Evolutionary conservation across 768 basidiomycete genomes (phyloP).

Genomic region (Mycena leptocephala): DNA sequence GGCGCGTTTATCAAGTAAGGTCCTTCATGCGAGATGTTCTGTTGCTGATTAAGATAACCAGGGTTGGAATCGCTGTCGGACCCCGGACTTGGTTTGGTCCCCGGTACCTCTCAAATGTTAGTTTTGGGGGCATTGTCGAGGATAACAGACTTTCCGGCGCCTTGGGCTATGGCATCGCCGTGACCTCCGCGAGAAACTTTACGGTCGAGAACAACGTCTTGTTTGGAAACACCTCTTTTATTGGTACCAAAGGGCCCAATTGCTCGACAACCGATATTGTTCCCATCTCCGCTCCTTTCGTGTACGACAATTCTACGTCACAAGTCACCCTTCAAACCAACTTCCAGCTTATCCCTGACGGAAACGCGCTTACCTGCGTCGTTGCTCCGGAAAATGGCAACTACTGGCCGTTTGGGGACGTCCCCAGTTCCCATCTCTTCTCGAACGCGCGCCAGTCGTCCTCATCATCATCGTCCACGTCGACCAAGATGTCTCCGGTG

Average conservation of each 20-base stretch:
- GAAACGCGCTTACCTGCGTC: constrained; percentile 76
- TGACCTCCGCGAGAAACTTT: constrained; percentile 77
- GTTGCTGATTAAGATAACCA: constrained; percentile 42
- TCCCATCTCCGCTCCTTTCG: constrained; percentile 73
- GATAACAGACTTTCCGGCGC: constrained; percentile 77
- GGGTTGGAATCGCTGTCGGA: constrained; percentile 88
- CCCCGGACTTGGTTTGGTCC: constrained; percentile 84
- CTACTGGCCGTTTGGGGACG: constrained; percentile 81
- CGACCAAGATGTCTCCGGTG: constrained; percentile 50
- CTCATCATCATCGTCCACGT: constrained; percentile 10
- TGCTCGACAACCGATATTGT: constrained; percentile 67
- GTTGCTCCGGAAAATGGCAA: constrained; percentile 77
- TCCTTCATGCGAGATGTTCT: neutral
- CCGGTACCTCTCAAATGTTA: constrained; percentile 65
- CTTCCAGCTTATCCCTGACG: constrained; percentile 69
- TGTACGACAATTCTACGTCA: constrained; percentile 65
- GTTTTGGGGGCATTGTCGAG: constrained; percentile 67
- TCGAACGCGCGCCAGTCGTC: constrained; percentile 27
- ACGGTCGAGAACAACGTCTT: constrained; percentile 75
- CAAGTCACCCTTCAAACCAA: constrained; percentile 64
- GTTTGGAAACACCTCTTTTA: constrained; percentile 81
- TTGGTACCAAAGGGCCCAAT: constrained; percentile 78
- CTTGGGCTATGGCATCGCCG: constrained; percentile 83
- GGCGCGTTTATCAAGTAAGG: constrained; percentile 82
- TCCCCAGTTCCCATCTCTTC: constrained; percentile 51